A percentile compares a stretch with the other conserved stretches of the same genome.
These are phyloP conservation scores for Backusella liffmaniae DNA, from an alignment of 192 early-diverging fungal genomes.

Conservation along the genomic window DNA sequence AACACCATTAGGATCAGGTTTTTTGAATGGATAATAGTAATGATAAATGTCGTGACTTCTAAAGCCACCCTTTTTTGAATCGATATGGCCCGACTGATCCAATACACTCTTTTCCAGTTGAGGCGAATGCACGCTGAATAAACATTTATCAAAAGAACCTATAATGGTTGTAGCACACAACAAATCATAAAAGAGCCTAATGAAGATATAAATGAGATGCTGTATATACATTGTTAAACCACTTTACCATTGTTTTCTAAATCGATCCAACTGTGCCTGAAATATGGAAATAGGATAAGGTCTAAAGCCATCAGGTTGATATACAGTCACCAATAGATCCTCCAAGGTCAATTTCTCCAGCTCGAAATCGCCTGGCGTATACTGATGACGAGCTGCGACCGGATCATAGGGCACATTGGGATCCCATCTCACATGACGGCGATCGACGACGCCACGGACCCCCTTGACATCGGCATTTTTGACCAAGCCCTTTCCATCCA, in stretches of 20 bases:
- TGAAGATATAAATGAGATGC: no score
- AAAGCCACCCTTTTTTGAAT: conserved; percentile 17
- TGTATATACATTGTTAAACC: no score
- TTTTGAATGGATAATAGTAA: conserved; percentile 32
- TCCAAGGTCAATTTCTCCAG: conserved; percentile 80
- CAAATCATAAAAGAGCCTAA: conserved; percentile 75
- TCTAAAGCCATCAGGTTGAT: conserved; percentile 79
- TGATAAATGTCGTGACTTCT: conserved; percentile 40
- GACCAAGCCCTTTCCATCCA: conserved; percentile 84
- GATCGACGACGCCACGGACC: conserved; percentile 85
- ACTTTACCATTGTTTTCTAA: conserved; percentile 81
- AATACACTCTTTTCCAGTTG: conserved; percentile 59
- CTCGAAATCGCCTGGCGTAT: conserved; percentile 81
- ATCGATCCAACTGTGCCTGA: conserved; percentile 73
- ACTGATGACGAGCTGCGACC: conserved; percentile 53
- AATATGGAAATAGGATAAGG: conserved; percentile 89
- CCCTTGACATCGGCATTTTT: conserved; percentile 82
- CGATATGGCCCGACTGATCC: conserved; percentile 32
- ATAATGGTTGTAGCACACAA: conserved; percentile 86
- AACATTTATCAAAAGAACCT: conserved; percentile 92
- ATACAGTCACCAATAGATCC: conserved; percentile 85
- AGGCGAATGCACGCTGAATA: conserved; percentile 91
- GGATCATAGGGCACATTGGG: conserved; percentile 59
- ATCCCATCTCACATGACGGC: conserved; percentile 79
- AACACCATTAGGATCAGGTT: conserved; percentile 31